A percentile compares a stretch with the other conserved stretches of the same genome.
These are phyloP conservation scores for Lojkania enalia DNA, from an alignment of 2,329 filamentous ascomycete genomes.

Conservation along the genomic window DNA sequence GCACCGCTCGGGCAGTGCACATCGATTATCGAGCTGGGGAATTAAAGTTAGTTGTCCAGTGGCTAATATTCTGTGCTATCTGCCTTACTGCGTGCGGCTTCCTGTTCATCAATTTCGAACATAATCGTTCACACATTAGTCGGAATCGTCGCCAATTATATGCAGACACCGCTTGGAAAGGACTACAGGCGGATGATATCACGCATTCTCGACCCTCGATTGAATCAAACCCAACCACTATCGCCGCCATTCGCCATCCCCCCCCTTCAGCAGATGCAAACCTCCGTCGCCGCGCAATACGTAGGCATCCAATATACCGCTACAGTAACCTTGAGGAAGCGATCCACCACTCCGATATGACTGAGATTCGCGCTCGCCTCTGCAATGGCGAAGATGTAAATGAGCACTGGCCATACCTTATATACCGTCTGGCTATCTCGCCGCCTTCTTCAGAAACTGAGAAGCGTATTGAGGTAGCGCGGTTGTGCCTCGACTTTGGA, in stretches of 20 bases:
- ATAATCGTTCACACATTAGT: neutral
- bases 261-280: slow-evolving; percentile 1
- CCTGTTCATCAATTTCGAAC: slow-evolving; percentile 12
- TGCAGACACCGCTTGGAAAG: neutral
- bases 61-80: slow-evolving; percentile 4
- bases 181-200: neutral
- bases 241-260: slow-evolving; percentile 11
- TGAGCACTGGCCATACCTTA: slow-evolving; percentile 21
- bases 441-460: slow-evolving; percentile 3
- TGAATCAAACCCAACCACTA: neutral
- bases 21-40: neutral
- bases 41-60: slow-evolving; percentile 1
- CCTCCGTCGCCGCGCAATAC: slow-evolving; percentile 16
- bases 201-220: neutral
- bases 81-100: slow-evolving; percentile 9
- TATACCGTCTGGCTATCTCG: slow-evolving; percentile 21
- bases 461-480: slow-evolving; percentile 18
- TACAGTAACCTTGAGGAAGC: slow-evolving; percentile 18
- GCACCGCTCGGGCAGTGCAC: slow-evolving; percentile 1
- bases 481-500: slow-evolving; percentile 20
- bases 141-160: neutral
- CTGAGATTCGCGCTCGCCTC: slow-evolving; percentile 19
- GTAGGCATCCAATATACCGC: slow-evolving; percentile 19
- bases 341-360: slow-evolving; percentile 15
- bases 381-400: slow-evolving; percentile 22